Evolutionary conservation across 257 asterid species (phyloP).

Genomic region (Nicotiana benthamiana): DNA sequence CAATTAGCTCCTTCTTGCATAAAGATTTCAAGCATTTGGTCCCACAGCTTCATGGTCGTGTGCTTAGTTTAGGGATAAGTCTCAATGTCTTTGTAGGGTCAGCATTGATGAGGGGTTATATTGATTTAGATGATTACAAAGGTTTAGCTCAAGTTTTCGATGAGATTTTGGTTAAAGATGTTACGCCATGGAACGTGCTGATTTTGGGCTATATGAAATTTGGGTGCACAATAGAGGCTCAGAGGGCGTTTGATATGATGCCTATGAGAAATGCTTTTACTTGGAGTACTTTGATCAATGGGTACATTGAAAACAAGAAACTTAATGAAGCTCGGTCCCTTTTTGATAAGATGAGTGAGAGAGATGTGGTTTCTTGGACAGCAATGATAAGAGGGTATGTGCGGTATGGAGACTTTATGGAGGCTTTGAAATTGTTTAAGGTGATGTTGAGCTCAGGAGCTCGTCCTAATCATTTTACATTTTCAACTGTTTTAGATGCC

Average conservation of each 20-base stretch:
- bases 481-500: constrained; percentile 17
- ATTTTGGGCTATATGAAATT: constrained; percentile 2
- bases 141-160: not conserved
- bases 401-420: constrained; percentile 30
- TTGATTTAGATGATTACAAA: not conserved
- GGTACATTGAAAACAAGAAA: not conserved
- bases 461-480: constrained; percentile 30
- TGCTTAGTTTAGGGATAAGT: not conserved
- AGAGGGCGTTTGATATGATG: not conserved
- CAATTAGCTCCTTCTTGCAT: not conserved
- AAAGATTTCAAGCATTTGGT: not conserved
- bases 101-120: constrained; percentile 8
- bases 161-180: constrained; percentile 1
- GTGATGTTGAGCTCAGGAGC: constrained; percentile 26
- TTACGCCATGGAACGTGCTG: constrained; percentile 8
- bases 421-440: constrained; percentile 31
- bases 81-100: not conserved
- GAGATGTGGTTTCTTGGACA: constrained; percentile 31
- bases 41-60: not conserved
- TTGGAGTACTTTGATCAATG: constrained; percentile 9
- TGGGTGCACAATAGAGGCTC: not conserved
- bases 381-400: constrained; percentile 32
- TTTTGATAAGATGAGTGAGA: not conserved
- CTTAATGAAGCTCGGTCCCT: not conserved
- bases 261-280: not conserved